Conservation (phyloP, 495 filamentous ascomycete species). For the Patellaria atrata region DNA sequence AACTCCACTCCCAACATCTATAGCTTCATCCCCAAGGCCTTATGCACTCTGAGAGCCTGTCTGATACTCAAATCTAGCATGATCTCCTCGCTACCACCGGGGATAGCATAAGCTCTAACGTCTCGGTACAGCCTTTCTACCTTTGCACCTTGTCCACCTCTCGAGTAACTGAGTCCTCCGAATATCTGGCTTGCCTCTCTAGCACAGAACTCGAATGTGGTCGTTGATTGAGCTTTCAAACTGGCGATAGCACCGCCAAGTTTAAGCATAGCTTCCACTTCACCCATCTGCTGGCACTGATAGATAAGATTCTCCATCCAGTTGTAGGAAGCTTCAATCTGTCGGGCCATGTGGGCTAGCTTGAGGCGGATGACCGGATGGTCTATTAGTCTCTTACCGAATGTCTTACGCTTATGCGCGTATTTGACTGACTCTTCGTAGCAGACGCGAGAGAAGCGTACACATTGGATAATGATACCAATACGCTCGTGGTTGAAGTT, state of each 20-base stretch:
- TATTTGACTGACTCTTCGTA: conserved; percentile 94
- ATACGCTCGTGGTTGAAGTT: conserved; percentile 99
- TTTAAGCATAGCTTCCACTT: conserved; percentile 90
- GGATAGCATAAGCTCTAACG: conserved; percentile 95
- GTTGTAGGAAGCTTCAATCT: conserved; percentile 90
- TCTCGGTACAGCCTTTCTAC: conserved; percentile 90
- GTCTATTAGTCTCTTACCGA: conserved; percentile 89
- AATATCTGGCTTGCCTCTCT: conserved; percentile 96
- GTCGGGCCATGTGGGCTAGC: conserved; percentile 92
- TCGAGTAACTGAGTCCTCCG: conserved; percentile 81
- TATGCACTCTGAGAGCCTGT: conserved; percentile 77
- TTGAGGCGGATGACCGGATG: conserved; percentile 97
- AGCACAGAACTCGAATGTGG: conserved; percentile 94
- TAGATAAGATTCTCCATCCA: conserved; percentile 96
- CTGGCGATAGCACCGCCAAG: conserved; percentile 89
- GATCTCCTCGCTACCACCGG: conserved; percentile 93
- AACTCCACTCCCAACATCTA: no score
- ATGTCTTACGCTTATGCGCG: conserved; percentile 88
- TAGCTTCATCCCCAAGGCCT: conserved; percentile 91
- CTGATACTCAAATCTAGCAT: conserved; percentile 96
- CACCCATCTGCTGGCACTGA: conserved; percentile 83
- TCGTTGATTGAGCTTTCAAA: conserved; percentile 83
- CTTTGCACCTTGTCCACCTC: conserved; percentile 92
- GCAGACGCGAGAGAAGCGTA: conserved; percentile 92
- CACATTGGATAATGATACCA: conserved; percentile 93